Evolutionary conservation across 495 filamentous ascomycete genomes (phyloP).

Genomic region (Penicillium roqueforti): DNA sequence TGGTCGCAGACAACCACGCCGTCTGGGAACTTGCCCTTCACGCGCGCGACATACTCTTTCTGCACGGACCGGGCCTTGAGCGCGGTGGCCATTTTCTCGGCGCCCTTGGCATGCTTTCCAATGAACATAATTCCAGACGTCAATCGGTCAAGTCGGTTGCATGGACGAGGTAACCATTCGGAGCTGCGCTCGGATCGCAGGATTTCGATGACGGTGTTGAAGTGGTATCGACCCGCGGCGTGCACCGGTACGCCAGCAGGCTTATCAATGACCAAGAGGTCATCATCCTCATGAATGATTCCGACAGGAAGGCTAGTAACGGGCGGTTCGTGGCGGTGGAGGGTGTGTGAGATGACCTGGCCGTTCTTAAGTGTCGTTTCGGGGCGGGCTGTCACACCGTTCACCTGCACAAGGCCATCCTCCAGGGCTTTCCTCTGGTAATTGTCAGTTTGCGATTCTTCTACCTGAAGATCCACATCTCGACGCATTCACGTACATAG

Average conservation of each 20-base stretch:
- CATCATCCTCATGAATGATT: slow-evolving; percentile 84
- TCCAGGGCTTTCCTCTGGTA: slow-evolving; percentile 73
- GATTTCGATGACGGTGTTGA: slow-evolving; percentile 90
- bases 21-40: slow-evolving; percentile 82
- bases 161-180: slow-evolving; percentile 73
- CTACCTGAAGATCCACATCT: neutral
- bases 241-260: slow-evolving; percentile 93
- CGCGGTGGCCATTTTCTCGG: slow-evolving; percentile 67
- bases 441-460: slow-evolving; percentile 8
- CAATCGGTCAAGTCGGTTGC: slow-evolving; percentile 88
- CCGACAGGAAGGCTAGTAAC: slow-evolving; percentile 74
- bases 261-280: slow-evolving; percentile 94
- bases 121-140: slow-evolving; percentile 98
- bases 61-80: slow-evolving; percentile 71
- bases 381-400: slow-evolving; percentile 59
- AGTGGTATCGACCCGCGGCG: slow-evolving; percentile 90
- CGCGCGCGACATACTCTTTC: slow-evolving; percentile 92
- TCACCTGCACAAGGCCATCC: slow-evolving; percentile 65
- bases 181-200: slow-evolving; percentile 71
- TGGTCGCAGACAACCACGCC: slow-evolving; percentile 82
- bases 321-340: slow-evolving; percentile 94
- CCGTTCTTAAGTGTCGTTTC: slow-evolving; percentile 67
- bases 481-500: slow-evolving; percentile 54
- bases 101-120: slow-evolving; percentile 74
- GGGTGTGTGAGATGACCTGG: slow-evolving; percentile 84